Percentiles rank a stretch among this genome's conserved stretches.
Evolutionary conservation across 257 asterid species (phyloP).

Genomic region (Solanum sejunctum): DNA sequence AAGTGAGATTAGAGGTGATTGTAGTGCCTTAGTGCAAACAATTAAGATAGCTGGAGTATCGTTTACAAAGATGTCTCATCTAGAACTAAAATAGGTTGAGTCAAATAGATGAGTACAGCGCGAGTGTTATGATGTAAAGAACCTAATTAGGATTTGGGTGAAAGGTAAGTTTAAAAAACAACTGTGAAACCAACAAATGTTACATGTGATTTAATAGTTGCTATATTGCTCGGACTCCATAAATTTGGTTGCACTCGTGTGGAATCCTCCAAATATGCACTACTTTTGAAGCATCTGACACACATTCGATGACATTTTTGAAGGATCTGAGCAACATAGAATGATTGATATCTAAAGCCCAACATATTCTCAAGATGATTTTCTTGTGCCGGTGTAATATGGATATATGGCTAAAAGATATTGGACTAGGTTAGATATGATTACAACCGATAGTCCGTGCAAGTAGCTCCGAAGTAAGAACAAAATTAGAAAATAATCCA

Average conservation of each 20-base stretch:
- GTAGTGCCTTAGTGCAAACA: background rate
- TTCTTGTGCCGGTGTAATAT: background rate
- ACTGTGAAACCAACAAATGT: background rate
- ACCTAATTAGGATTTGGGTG: background rate
- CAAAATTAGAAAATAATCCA: background rate
- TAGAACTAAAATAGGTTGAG: background rate
- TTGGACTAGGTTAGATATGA: background rate
- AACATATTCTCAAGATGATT: background rate
- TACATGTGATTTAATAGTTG: background rate
- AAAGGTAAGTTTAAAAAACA: background rate
- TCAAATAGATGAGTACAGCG: background rate
- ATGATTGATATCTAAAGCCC: background rate
- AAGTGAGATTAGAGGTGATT: background rate
- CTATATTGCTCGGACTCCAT: background rate
- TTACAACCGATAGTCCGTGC: background rate
- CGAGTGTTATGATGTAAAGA: background rate
- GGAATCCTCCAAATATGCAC: too few species aligned
- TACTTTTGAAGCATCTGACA: too few species aligned
- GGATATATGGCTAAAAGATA: background rate
- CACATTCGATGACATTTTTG: too few species aligned
- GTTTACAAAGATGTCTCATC: background rate
- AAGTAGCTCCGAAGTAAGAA: background rate
- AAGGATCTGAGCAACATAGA: too few species aligned
- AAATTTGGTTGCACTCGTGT: background rate
- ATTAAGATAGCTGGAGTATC: background rate